These are phyloP conservation scores for Boechera stricta DNA, from an alignment of 345 rosid genomes.

Conservation along the genomic window DNA sequence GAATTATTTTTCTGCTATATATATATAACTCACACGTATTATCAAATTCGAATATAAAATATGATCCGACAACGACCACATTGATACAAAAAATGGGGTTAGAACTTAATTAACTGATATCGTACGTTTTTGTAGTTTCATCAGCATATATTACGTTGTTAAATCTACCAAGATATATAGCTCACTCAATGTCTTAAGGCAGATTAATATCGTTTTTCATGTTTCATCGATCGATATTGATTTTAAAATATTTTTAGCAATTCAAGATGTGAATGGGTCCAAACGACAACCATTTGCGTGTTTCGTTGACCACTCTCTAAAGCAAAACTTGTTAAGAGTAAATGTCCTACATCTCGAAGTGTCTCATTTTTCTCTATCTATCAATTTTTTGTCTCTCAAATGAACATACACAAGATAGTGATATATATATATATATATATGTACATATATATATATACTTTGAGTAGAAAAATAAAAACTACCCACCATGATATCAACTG, in stretches of 20 bases:
- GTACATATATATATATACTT: not conserved
- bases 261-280: constrained; percentile 11
- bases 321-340: constrained; percentile 30
- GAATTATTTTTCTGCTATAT: not conserved
- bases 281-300: constrained; percentile 33
- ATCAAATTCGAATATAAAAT: not conserved
- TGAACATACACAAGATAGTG: constrained; percentile 22
- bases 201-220: not conserved
- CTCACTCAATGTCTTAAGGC: not conserved
- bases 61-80: not conserved
- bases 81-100: not conserved
- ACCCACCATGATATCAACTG: constrained; percentile 6
- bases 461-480: constrained; percentile 29
- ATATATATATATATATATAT: constrained; percentile 14
- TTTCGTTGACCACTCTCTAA: constrained; percentile 36
- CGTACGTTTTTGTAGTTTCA: not conserved
- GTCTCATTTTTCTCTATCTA: constrained; percentile 13
- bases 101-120: not conserved
- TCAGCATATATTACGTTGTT: not conserved
- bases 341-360: constrained; percentile 33
- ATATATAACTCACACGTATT: not conserved
- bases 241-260: not conserved
- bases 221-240: not conserved
- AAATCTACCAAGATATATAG: not conserved
- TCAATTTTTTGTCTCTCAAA: constrained; percentile 21